Evolutionary conservation across 768 basidiomycete genomes (phyloP).

Genomic region (Mycena amicta): DNA sequence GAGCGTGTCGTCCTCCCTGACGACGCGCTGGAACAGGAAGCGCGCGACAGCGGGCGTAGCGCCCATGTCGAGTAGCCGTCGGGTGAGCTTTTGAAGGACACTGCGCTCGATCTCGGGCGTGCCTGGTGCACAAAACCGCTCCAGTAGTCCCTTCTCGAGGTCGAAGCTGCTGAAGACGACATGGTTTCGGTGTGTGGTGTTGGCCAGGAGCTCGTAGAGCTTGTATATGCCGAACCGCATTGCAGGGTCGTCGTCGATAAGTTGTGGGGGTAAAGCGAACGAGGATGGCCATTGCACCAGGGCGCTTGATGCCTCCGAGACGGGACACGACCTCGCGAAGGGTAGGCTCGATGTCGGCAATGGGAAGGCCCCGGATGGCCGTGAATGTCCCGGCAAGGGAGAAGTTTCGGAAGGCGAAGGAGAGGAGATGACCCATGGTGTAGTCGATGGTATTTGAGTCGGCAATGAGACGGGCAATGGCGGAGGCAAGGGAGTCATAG

Average conservation of each 20-base stretch:
- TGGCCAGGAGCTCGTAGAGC: constrained; percentile 63
- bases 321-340: constrained; percentile 46
- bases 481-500: constrained; percentile 62
- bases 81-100: constrained; percentile 61
- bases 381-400: constrained; percentile 57
- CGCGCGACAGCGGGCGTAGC: constrained; percentile 66
- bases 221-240: constrained; percentile 60
- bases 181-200: constrained; percentile 68
- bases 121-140: constrained; percentile 41
- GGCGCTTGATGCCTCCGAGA: constrained; percentile 54
- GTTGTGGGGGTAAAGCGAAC: constrained; percentile 50
- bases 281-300: constrained; percentile 63
- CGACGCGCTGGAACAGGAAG: constrained; percentile 59
- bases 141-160: constrained; percentile 55
- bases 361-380: constrained; percentile 37
- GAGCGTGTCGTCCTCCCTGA: constrained; percentile 51
- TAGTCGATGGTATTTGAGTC: constrained; percentile 51
- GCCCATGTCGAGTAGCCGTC: constrained; percentile 76
- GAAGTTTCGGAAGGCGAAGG: constrained; percentile 69
- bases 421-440: constrained; percentile 67
- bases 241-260: constrained; percentile 34
- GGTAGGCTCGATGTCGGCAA: constrained; percentile 43
- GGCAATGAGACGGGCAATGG: constrained; percentile 54
- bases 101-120: constrained; percentile 52
- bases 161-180: constrained; percentile 64